phyloP scores from a whole-genome alignment of 768 basidiomycete species.

The Floccularia luteovirens region DNA sequence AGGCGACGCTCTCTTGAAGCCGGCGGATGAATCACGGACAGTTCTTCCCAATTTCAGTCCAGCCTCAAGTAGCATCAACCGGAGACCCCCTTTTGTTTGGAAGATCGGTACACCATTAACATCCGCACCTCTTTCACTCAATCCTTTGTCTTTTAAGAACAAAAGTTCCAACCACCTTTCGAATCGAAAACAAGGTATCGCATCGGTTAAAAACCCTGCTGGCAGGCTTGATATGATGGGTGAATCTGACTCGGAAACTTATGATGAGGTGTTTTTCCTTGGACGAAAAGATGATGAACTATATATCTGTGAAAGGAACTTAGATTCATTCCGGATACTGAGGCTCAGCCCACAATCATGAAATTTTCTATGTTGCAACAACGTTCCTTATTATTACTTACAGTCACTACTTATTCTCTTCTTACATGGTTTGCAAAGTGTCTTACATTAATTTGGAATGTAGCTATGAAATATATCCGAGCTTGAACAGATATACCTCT shows the following conservation, averaged over 20 bases:
- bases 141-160: conserved; percentile 31
- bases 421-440: no score
- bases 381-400: conserved; percentile 1
- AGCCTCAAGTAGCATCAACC: conserved; percentile 50
- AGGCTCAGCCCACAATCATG: conserved; percentile 43
- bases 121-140: conserved; percentile 21
- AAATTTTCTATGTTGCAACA: conserved; percentile 4
- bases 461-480: no score
- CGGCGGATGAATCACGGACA: conserved; percentile 74
- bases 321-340: conserved; percentile 69
- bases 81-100: conserved; percentile 76
- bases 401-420: background rate
- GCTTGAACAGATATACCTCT: no score
- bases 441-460: no score
- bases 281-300: conserved; percentile 72
- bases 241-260: conserved; percentile 45
- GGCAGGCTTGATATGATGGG: conserved; percentile 42
- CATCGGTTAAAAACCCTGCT: conserved; percentile 35
- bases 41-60: conserved; percentile 65
- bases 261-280: conserved; percentile 74
- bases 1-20: conserved; percentile 69
- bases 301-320: conserved; percentile 76
- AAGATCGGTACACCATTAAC: conserved; percentile 69
- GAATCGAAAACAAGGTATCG: conserved; percentile 41
- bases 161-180: conserved; percentile 29